These are phyloP conservation scores for Ambrosia hybrid DNA, from an alignment of 140 eudicot species.

Conservation along the genomic window DNA sequence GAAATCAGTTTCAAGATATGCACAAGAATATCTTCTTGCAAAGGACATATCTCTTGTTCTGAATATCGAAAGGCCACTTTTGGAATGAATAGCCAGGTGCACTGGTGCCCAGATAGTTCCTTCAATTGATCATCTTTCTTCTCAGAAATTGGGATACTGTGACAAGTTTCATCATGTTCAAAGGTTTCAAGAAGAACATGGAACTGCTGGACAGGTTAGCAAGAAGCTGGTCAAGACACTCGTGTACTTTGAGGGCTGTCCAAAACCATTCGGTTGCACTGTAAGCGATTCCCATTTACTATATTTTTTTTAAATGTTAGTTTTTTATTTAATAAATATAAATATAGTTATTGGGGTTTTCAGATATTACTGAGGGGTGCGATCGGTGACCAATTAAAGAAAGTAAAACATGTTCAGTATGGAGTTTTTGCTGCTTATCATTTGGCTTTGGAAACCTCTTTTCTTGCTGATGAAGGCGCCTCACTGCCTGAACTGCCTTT, in stretches of 20 bases:
- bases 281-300: slow-evolving; percentile 47
- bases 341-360: slow-evolving; percentile 19
- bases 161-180: slow-evolving; percentile 82
- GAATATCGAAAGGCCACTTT: slow-evolving; percentile 84
- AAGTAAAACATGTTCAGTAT: slow-evolving; percentile 96
- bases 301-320: not conserved
- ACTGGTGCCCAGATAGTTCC: slow-evolving; percentile 95
- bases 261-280: slow-evolving; percentile 97
- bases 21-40: slow-evolving; percentile 93
- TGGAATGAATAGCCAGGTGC: slow-evolving; percentile 97
- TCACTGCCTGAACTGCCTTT: slow-evolving; percentile 85
- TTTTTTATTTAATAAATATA: slow-evolving; percentile 1
- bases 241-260: slow-evolving; percentile 98
- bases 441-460: slow-evolving; percentile 93
- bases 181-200: slow-evolving; percentile 84
- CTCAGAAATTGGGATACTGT: slow-evolving; percentile 76
- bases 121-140: slow-evolving; percentile 92
- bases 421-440: slow-evolving; percentile 98
- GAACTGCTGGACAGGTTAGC: slow-evolving; percentile 79
- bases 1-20: slow-evolving; percentile 93
- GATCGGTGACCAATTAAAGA: slow-evolving; percentile 85
- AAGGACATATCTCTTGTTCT: slow-evolving; percentile 88
- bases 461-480: slow-evolving; percentile 99
- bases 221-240: slow-evolving; percentile 84
- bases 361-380: slow-evolving; percentile 98